phyloP scores from a whole-genome alignment of 805 yeast genomes.

The Yarrowia sp. region DNA sequence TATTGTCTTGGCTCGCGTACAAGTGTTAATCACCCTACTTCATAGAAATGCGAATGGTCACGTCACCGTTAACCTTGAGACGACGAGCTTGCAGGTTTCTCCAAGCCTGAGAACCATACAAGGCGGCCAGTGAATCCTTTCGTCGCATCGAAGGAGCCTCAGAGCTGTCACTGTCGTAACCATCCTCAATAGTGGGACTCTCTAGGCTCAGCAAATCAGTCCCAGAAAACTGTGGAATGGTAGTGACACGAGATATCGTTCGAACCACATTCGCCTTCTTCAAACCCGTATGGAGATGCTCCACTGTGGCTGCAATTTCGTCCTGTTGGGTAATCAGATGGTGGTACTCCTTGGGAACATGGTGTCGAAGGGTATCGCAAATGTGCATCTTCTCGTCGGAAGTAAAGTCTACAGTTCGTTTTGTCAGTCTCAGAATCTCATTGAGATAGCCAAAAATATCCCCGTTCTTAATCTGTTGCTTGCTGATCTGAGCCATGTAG shows the following conservation, averaged over 20 bases:
- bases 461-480: not conserved
- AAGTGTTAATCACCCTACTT: no score
- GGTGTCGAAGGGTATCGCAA: not conserved
- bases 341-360: not conserved
- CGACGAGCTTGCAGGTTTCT: not conserved
- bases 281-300: not conserved
- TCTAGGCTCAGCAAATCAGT: not conserved
- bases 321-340: not conserved
- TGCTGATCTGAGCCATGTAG: not conserved
- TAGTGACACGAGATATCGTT: not conserved
- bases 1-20: no score
- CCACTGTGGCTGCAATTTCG: not conserved
- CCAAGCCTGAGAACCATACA: not conserved
- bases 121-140: not conserved
- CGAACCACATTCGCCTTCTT: constrained; percentile 6
- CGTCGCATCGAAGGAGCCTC: constrained; percentile 4
- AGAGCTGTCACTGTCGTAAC: constrained; percentile 7
- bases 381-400: not conserved
- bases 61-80: not conserved
- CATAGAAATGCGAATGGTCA: not conserved
- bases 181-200: not conserved
- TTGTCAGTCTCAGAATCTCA: not conserved
- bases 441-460: not conserved
- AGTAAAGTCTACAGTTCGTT: not conserved
- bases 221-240: not conserved